These are phyloP conservation scores for Epichloe baconii DNA, from an alignment of 2,329 filamentous ascomycete species.

Conservation along the genomic window DNA sequence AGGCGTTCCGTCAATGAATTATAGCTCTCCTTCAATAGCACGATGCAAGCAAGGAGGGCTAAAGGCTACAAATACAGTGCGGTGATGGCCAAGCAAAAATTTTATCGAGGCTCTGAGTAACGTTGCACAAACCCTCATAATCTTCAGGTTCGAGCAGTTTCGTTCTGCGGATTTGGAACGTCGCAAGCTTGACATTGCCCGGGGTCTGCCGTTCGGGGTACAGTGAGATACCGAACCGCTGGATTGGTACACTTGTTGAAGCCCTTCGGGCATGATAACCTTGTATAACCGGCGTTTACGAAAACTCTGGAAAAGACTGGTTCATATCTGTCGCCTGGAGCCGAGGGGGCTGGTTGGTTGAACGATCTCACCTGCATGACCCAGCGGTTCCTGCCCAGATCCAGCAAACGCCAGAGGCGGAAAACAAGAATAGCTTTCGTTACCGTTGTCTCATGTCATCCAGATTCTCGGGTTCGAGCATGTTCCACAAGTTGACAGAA, in stretches of 20 bases:
- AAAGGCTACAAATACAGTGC: background rate
- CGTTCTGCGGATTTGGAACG: background rate
- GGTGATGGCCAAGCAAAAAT: background rate
- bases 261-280: background rate
- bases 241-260: slow-evolving; percentile 2
- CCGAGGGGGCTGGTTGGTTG: background rate
- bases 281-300: slow-evolving; percentile 3
- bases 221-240: slow-evolving; percentile 3
- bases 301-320: background rate
- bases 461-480: slow-evolving; percentile 1
- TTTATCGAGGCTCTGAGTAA: background rate
- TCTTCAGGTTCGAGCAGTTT: background rate
- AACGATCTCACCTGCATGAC: background rate
- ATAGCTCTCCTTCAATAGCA: background rate
- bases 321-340: background rate
- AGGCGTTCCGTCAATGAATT: background rate
- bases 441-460: slow-evolving; percentile 4
- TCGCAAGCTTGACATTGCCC: background rate
- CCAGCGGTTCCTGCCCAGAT: background rate
- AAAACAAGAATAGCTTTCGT: background rate
- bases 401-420: background rate
- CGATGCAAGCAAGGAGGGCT: background rate
- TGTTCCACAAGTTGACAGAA: background rate
- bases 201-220: slow-evolving; percentile 1
- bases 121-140: slow-evolving; percentile 1